phyloP scores from a whole-genome alignment of 768 basidiomycete genomes.

The Galerina marginata region DNA sequence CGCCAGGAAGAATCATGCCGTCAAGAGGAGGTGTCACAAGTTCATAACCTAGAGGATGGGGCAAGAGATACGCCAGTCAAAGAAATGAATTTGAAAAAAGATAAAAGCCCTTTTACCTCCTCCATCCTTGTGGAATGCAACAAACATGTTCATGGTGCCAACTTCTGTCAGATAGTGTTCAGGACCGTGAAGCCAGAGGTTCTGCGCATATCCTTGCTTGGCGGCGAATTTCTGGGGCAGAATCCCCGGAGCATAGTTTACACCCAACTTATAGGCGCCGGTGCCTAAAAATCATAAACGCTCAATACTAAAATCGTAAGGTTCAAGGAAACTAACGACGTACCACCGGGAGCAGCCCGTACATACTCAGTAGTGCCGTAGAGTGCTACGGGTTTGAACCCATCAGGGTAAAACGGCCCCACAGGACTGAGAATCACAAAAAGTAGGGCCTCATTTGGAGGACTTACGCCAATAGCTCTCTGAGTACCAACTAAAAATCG shows the following conservation, averaged over 20 bases:
- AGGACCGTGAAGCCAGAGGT: constrained; percentile 87
- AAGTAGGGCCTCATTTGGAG: constrained; percentile 81
- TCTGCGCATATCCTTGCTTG: constrained; percentile 81
- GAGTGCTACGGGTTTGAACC: constrained; percentile 91
- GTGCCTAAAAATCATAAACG: constrained; percentile 53
- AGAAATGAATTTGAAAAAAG: background rate
- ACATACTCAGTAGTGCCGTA: constrained; percentile 85
- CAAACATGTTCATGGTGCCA: constrained; percentile 93
- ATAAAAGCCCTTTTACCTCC: constrained; percentile 48
- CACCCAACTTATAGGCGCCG: constrained; percentile 86
- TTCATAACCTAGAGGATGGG: constrained; percentile 58
- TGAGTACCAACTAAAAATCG: constrained; percentile 74
- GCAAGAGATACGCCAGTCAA: constrained; percentile 29
- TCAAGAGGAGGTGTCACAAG: constrained; percentile 89
- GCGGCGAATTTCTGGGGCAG: constrained; percentile 84
- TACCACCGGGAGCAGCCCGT: constrained; percentile 87
- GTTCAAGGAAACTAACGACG: constrained; percentile 1
- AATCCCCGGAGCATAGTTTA: constrained; percentile 89
- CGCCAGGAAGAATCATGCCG: constrained; percentile 91
- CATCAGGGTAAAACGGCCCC: constrained; percentile 84
- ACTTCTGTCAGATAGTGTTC: constrained; percentile 70
- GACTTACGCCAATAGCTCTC: constrained; percentile 68
- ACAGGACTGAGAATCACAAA: constrained; percentile 87
- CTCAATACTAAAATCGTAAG: background rate
- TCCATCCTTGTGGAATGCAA: constrained; percentile 73